Evolutionary conservation across 2,329 filamentous ascomycete genomes (phyloP), one percentile per base, ranked within the genome.

Genomic region (Corinectria fuckeliana): DNA sequence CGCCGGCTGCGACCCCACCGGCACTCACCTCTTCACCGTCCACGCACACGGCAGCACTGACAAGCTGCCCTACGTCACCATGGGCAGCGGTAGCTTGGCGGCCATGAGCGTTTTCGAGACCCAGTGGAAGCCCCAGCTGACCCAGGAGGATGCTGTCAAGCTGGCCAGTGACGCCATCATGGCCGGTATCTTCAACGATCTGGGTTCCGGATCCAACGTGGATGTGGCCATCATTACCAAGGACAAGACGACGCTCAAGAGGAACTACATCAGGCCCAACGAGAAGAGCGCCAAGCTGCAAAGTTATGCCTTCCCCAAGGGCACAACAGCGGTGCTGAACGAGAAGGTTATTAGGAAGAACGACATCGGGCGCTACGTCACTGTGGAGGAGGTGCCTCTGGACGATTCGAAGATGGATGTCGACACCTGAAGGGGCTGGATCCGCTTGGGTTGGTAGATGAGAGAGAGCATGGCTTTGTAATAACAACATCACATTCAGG

Each of bases 81-180:
- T 99, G 95, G 95, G 95, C 54, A 96, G 91, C 21, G 95, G 95
- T 65, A 97, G 92, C 47, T 83, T 99, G 68, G 95, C 95, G 25
- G 95, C 95, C 75, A 99, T 99, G 95, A 92, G 91, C 28, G 91
- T 99, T 50, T 99, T 99, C 74, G 95, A 99, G 84, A 96, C 93
- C 49, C 89, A 90, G 79, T 99, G 96, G 96, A 92, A 93, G 85
- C 81, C 87, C 7, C 80, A 88, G 61, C 77, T 97, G 75, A 90
- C 85, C 64, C 84, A 87, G 69, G 91, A 96, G 34, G 91, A 91
- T 49, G 93, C 93, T n/a, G 82, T 97, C 60, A 88, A 89, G 73
- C 82, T 97, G 64, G 89, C 89, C 74, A 86, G 90, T 56, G 89
- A 97, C 69, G 94, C 94, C 45, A 97, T 99, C 73, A 84, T 93